Evolutionary conservation across 768 basidiomycete species (phyloP), one percentile per base, ranked within the genome.

Genomic region (Agaricus sinodeliciosus): DNA sequence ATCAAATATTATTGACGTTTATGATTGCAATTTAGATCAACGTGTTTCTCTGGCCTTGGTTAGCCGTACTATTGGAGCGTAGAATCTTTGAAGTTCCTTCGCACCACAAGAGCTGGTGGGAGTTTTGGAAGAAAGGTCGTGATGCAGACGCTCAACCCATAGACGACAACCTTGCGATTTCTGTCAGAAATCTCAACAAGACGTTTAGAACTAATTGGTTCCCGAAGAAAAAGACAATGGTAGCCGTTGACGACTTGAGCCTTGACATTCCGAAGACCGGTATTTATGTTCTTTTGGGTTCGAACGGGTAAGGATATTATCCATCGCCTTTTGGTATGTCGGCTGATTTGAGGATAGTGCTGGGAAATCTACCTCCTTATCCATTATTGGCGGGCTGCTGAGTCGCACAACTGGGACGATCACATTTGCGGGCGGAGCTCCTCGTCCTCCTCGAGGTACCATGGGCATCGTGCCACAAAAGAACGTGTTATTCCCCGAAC

Each of bases 401-500:
- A 79, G 78, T 5, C 77, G 74, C 16, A 82, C 79, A 3, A 67
- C 73, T 22, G 89, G 89, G 28, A 69, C 72, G 2, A 71, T 90
- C 15, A 68, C 72, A 0, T 78, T 77, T 47, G 79, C 78, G 59
- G 80, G 80, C 34, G 80, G 81, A 0, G 63, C 68, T 15, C 61
- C 73, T 37, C 70, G 70, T 26, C 82, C 84, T 6, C 71, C 82
- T 4, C 80, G 80, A 0, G 86, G 87, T 6, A 78, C 78, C 0
- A 63, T 91, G 15, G 88, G 89, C 1, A 83, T 91, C 53, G 87
- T 88, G 0, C 86, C 87, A 0, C 88, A 90, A 69, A 89, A 87
- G 69, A 90, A 91, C 59, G 87, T 91, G 4, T 72, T 91, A 2
- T 87, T 90, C 62, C 79, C 85, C 0, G 87, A 90, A 49, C 68